phyloP scores from a whole-genome alignment of 2,329 filamentous ascomycete genomes.

The Aureobasidium sp. region DNA sequence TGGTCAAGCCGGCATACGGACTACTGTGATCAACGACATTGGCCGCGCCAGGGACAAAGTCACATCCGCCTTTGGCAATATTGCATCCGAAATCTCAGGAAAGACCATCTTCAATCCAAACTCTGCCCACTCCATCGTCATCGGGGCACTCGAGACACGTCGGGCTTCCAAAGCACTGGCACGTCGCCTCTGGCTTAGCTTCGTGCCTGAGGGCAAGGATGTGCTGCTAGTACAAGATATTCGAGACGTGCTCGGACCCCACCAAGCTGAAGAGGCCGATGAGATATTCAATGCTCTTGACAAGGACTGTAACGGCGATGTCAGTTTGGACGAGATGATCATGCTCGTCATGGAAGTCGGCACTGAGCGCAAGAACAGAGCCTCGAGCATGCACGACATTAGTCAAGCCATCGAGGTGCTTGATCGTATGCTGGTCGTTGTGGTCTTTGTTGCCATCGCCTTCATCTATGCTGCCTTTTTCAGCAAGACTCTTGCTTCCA shows the following conservation, averaged over 20 bases:
- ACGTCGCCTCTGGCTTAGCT: slow-evolving; percentile 29
- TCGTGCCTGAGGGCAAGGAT: slow-evolving; percentile 24
- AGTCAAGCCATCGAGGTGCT: slow-evolving; percentile 31
- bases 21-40: slow-evolving; percentile 56
- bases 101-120: slow-evolving; percentile 64
- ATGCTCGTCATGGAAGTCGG: slow-evolving; percentile 25
- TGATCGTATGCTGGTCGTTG: slow-evolving; percentile 27
- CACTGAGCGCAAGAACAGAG: slow-evolving; percentile 26
- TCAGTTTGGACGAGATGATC: slow-evolving; percentile 31
- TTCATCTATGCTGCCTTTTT: slow-evolving; percentile 31
- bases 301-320: slow-evolving; percentile 29
- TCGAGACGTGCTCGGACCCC: slow-evolving; percentile 24
- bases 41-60: slow-evolving; percentile 75
- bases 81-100: slow-evolving; percentile 79
- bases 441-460: slow-evolving; percentile 25
- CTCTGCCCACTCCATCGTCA: slow-evolving; percentile 25
- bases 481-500: slow-evolving; percentile 23
- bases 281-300: slow-evolving; percentile 29
- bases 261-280: slow-evolving; percentile 22
- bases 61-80: slow-evolving; percentile 74
- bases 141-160: slow-evolving; percentile 26
- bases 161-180: slow-evolving; percentile 28
- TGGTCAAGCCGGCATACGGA: slow-evolving; percentile 50
- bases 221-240: slow-evolving; percentile 25
- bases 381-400: slow-evolving; percentile 28